Percentiles rank a stretch among this genome's conserved stretches.
Evolutionary conservation across 1,139 yeast genomes (phyloP).

Genomic region (Pichia kudriavzevii): DNA sequence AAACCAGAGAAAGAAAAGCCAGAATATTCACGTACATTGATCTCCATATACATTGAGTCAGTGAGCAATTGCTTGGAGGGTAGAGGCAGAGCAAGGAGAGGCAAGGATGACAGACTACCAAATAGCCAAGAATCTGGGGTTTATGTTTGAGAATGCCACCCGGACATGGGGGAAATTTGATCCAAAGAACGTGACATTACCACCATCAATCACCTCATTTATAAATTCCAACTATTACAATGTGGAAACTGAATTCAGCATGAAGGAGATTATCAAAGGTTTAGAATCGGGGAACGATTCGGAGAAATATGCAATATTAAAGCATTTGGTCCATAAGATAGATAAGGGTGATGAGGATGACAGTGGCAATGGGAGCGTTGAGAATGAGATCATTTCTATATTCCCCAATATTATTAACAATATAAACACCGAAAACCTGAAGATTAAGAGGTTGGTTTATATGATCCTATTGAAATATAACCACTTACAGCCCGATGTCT

Average conservation of each 20-base stretch:
- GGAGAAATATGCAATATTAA: conserved; percentile 70
- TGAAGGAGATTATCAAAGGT: conserved; percentile 57
- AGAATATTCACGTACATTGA: too few species aligned
- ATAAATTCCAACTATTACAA: conserved; percentile 21
- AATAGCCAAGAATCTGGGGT: conserved; percentile 33
- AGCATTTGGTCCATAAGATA: conserved; percentile 60
- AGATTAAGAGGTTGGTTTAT: conserved; percentile 71
- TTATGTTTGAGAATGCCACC: conserved; percentile 69
- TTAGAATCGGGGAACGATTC: conserved; percentile 48
- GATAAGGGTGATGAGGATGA: conserved; percentile 39
- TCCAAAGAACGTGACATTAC: conserved; percentile 20
- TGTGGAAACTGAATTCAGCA: conserved; percentile 24
- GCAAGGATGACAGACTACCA: conserved; percentile 44
- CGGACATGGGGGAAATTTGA: conserved; percentile 26
- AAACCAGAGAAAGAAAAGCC: too few species aligned
- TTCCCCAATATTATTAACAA: conserved; percentile 90
- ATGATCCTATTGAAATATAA: conserved; percentile 72
- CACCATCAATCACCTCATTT: conserved; percentile 23
- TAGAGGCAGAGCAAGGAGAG: neutral
- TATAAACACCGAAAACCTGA: conserved; percentile 63
- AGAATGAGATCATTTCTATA: conserved; percentile 33
- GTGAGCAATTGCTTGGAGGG: too few species aligned
- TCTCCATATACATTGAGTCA: too few species aligned
- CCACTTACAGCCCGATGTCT: conserved; percentile 79
- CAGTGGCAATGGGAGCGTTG: neutral